phyloP scores from a whole-genome alignment of 768 basidiomycete genomes.

The Kwoniella newhampshirensis region DNA sequence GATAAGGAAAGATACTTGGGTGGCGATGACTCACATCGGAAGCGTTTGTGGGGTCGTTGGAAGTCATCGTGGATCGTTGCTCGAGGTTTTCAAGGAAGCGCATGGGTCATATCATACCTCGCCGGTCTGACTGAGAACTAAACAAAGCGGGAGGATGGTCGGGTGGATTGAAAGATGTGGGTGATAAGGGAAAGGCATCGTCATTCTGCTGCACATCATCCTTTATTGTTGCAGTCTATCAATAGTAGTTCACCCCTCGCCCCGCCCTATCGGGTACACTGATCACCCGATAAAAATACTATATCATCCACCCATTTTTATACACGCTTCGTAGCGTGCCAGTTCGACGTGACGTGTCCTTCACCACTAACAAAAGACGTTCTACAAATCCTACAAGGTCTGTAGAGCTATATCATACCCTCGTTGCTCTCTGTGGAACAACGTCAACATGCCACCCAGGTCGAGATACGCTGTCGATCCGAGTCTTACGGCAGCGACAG shows the following conservation, averaged over 20 bases:
- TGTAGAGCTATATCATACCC: not conserved
- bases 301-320: no score
- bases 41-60: not conserved
- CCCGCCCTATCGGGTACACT: no score
- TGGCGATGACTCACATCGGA: slow-evolving; percentile 14
- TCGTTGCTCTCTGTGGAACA: not conserved
- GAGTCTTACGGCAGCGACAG: slow-evolving; percentile 26
- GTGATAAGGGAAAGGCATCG: no score
- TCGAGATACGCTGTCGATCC: slow-evolving; percentile 51
- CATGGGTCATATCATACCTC: not conserved
- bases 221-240: no score
- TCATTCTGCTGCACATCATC: no score
- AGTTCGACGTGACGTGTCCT: slow-evolving; percentile 11
- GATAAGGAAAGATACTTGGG: not conserved
- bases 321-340: no score
- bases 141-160: no score
- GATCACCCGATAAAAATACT: no score
- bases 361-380: no score
- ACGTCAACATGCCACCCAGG: slow-evolving; percentile 39
- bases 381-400: no score
- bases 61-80: slow-evolving; percentile 1
- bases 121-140: not conserved
- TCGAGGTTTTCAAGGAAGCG: slow-evolving; percentile 9
- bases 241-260: no score
- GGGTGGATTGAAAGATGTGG: no score